Percentiles rank a stretch among this genome's conserved stretches.
Evolutionary conservation across 257 asterid genomes (phyloP).

Genomic region (Fraxinus quadrangulata): DNA sequence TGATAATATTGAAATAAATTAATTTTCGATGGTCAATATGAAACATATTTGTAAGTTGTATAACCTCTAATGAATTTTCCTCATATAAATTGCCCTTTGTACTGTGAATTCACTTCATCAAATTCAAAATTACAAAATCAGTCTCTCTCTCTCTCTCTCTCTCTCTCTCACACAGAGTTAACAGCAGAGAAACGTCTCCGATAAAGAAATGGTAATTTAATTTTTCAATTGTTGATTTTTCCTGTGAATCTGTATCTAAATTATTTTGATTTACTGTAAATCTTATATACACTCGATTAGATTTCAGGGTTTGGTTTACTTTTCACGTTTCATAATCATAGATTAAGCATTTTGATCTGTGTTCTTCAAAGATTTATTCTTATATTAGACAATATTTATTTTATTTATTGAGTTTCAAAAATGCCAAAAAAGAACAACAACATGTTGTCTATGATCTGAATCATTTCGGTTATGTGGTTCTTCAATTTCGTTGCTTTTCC

Average conservation of each 20-base stretch:
- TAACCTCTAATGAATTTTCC: too few species aligned
- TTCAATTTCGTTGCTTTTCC: background rate
- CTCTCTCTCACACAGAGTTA: background rate
- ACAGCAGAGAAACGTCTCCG: background rate
- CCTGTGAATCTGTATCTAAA: background rate
- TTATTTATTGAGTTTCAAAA: background rate
- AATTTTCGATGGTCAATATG: background rate
- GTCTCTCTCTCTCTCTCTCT: background rate
- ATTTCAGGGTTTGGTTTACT: background rate
- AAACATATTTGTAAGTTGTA: background rate
- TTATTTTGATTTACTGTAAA: background rate
- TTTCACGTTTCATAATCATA: background rate
- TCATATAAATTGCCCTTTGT: too few species aligned
- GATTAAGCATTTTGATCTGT: conserved; percentile 1
- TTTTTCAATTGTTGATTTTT: background rate
- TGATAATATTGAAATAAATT: background rate
- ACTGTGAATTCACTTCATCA: background rate
- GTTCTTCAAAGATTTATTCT: background rate
- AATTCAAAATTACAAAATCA: conserved; percentile 4
- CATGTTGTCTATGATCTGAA: background rate
- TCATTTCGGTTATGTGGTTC: background rate
- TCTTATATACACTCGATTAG: background rate
- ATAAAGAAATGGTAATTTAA: background rate
- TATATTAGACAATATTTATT: background rate
- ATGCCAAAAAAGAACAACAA: background rate